Conservation (phyloP, 257 asterid species). For the Rauvolfia tetraphylla region DNA sequence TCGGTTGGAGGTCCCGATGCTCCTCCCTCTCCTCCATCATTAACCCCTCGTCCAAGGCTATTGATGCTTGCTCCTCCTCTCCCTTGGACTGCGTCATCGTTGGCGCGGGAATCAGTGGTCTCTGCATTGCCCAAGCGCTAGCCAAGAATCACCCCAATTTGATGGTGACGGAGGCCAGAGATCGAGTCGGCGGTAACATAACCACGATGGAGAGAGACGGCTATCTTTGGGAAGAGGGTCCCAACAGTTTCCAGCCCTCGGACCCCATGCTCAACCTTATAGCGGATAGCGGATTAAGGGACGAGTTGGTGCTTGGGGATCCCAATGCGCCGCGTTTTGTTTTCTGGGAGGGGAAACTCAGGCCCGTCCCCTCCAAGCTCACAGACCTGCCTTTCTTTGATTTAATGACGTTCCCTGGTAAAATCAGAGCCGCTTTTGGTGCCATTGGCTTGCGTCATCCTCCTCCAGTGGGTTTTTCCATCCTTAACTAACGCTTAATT, state of each 20-base stretch:
- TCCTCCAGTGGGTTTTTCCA: slow-evolving; percentile 70
- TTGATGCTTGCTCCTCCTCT: slow-evolving; percentile 17
- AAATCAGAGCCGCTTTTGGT: slow-evolving; percentile 94
- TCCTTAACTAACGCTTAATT: background rate
- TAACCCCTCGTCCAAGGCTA: slow-evolving; percentile 30
- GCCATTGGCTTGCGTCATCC: slow-evolving; percentile 89
- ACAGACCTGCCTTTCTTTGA: slow-evolving; percentile 83
- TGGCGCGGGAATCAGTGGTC: slow-evolving; percentile 93
- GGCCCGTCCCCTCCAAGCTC: slow-evolving; percentile 78
- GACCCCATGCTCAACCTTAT: slow-evolving; percentile 82
- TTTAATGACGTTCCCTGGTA: slow-evolving; percentile 80
- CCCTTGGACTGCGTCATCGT: slow-evolving; percentile 76
- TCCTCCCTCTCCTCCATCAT: slow-evolving; percentile 25
- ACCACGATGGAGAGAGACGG: slow-evolving; percentile 81
- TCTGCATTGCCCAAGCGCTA: slow-evolving; percentile 79
- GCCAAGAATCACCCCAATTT: slow-evolving; percentile 54
- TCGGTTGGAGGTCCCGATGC: slow-evolving; percentile 15
- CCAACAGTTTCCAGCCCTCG: slow-evolving; percentile 97
- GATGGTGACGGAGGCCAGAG: slow-evolving; percentile 84
- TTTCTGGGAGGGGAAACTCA: slow-evolving; percentile 82
- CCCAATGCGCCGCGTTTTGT: slow-evolving; percentile 93
- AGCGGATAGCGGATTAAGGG: slow-evolving; percentile 83
- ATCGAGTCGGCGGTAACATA: slow-evolving; percentile 91
- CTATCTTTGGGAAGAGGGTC: slow-evolving; percentile 98
- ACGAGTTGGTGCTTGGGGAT: slow-evolving; percentile 89